A percentile compares a stretch with the other conserved stretches of the same genome.
Evolutionary conservation across 306 rosid genomes (phyloP).

Genomic region (Begonia fuchsioides): DNA sequence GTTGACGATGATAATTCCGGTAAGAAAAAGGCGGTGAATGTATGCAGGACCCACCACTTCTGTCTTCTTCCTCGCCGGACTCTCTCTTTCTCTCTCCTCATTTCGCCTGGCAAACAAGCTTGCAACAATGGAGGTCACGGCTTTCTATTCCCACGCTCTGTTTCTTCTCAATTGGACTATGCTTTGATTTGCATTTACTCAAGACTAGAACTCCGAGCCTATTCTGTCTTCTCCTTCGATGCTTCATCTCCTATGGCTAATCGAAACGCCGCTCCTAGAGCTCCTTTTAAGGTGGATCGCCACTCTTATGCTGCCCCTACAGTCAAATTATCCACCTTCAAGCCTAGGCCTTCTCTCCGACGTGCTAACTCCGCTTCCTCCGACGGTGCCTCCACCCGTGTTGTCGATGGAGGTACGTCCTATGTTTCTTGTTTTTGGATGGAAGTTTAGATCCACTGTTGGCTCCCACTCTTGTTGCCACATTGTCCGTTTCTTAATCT

Average conservation of each 20-base stretch:
- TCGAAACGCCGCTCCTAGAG: slow-evolving; percentile 17
- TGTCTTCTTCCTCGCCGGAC: slow-evolving; percentile 2
- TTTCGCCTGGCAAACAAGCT: background rate
- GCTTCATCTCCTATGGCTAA: background rate
- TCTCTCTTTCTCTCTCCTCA: background rate
- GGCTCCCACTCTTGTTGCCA: background rate
- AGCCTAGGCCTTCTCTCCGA: slow-evolving; percentile 19
- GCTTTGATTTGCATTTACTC: too few species aligned
- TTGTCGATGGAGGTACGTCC: slow-evolving; percentile 22
- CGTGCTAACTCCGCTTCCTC: slow-evolving; percentile 19
- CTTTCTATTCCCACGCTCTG: background rate
- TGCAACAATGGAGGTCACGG: background rate
- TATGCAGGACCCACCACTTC: slow-evolving; percentile 13
- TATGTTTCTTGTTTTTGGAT: background rate
- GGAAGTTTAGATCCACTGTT: background rate
- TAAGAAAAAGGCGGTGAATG: background rate
- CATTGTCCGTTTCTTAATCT: background rate
- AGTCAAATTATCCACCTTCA: slow-evolving; percentile 24
- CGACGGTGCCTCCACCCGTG: slow-evolving; percentile 6
- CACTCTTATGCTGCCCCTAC: slow-evolving; percentile 4
- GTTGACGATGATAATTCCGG: background rate
- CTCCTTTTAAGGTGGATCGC: slow-evolving; percentile 25
- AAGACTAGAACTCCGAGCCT: background rate
- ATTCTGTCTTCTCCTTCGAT: background rate
- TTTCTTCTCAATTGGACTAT: too few species aligned